Percentiles rank a stretch among this genome's conserved stretches.
phyloP scores from a whole-genome alignment of 257 asterid genomes.

The Plantago major region DNA sequence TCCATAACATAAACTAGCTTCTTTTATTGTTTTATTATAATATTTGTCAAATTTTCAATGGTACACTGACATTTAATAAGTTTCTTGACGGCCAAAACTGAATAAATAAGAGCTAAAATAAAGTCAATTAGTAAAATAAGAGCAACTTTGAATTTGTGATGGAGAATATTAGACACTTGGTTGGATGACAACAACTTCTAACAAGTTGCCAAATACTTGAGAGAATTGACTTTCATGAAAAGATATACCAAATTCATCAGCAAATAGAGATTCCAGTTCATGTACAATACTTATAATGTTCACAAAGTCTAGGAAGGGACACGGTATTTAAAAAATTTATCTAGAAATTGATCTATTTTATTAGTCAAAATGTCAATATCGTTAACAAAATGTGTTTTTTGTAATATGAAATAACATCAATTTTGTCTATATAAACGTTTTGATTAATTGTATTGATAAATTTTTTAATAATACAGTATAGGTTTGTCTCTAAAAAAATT shows the following conservation, averaged over 20 bases:
- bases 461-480: too few relatives aligned
- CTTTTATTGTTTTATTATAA: too few relatives aligned
- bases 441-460: too few relatives aligned
- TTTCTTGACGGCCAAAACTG: too few relatives aligned
- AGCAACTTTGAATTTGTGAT: constrained; percentile 17
- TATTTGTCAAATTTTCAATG: too few relatives aligned
- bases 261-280: background rate
- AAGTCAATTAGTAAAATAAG: constrained; percentile 27
- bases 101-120: too few relatives aligned
- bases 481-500: too few relatives aligned
- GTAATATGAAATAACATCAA: too few relatives aligned
- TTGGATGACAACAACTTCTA: constrained; percentile 22
- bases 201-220: constrained; percentile 22
- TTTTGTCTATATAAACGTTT: too few relatives aligned
- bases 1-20: too few relatives aligned
- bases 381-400: too few relatives aligned
- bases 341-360: background rate
- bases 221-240: constrained; percentile 11
- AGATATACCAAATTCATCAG: background rate
- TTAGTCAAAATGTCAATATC: background rate
- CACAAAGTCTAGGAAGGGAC: background rate
- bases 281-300: background rate
- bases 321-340: background rate
- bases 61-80: too few relatives aligned
- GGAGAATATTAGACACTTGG: constrained; percentile 6